Evolutionary conservation across 2,329 filamentous ascomycete species (phyloP), one percentile per base, ranked within the genome.

Genomic region (Ophioceras dolichostomum): DNA sequence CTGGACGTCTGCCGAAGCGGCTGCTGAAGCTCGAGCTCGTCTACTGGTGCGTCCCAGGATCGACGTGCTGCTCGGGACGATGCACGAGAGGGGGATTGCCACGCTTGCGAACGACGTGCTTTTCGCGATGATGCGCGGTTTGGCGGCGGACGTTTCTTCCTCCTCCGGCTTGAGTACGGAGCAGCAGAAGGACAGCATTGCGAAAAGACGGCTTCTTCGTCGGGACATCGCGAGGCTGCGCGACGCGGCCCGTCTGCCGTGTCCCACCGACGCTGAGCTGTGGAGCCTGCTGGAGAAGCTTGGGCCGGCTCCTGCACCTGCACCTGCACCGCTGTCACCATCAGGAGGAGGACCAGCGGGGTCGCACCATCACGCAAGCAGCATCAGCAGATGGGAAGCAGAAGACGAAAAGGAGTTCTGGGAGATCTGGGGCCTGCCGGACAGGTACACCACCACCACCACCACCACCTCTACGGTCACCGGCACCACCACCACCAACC

Each of bases 371-470:
- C n/a, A n/a, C n/a, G n/a, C n/a, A n/a, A n/a, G n/a, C n/a, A n/a
- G n/a, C n/a, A n/a, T n/a, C n/a, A n/a, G n/a, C n/a, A n/a, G n/a
- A n/a, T n/a, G n/a, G n/a, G n/a, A n/a, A n/a, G 61, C 62, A 41
- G 48, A 51, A 14, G 58, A 75, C 44, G 79, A 73, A 65, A 52
- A 64, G 13, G 58, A 60, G 5, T 74, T 83, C 47, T 81, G 74
- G 76, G 62, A 72, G 16, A 49, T 65, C 9, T 83, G 79, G 64
- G 65, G 67, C 38, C 61, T 66, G 39, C 65, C 73, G 4, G 57
- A 76, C 12, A 61, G 68, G 29, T 65, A 68, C 45, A 55, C 64
- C 28, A 49, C 54, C n/a, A n/a, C n/a, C n/a, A n/a, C n/a, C n/a
- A n/a, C n/a, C n/a, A n/a, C n/a, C n/a, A n/a, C n/a, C n/a, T n/a